A percentile compares a stretch with the other conserved stretches of the same genome.
These are phyloP conservation scores for Ceriops tagal DNA, from an alignment of 345 rosid species.

Conservation along the genomic window DNA sequence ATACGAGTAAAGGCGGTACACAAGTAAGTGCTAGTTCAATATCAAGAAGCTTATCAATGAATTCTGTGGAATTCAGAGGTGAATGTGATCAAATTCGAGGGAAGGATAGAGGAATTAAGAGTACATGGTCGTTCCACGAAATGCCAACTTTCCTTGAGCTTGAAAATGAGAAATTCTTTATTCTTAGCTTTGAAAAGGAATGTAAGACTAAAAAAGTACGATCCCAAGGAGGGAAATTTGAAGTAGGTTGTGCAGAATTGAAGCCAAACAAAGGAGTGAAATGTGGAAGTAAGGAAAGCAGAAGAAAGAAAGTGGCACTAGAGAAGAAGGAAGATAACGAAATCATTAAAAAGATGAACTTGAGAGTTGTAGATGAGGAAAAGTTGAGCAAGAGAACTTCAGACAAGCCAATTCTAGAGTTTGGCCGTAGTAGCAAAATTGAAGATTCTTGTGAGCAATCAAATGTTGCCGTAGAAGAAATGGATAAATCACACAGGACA, in stretches of 20 bases:
- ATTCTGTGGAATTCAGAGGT: conserved; percentile 29
- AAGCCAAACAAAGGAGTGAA: conserved; percentile 30
- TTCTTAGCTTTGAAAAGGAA: conserved; percentile 54
- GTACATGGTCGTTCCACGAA: conserved; percentile 33
- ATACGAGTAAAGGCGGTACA: background rate
- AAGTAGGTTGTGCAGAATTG: conserved; percentile 25
- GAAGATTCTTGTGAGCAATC: conserved; percentile 3
- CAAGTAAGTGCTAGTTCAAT: conserved; percentile 21
- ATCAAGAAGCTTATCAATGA: conserved; percentile 52
- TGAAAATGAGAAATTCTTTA: conserved; percentile 58
- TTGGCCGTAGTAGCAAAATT: background rate
- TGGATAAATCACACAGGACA: background rate
- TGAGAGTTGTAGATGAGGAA: conserved; percentile 12
- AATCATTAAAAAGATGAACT: conserved; percentile 7
- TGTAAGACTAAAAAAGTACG: conserved; percentile 8
- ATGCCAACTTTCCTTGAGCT: conserved; percentile 51
- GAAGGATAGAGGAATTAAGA: conserved; percentile 36
- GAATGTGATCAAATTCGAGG: conserved; percentile 21
- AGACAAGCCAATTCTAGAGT: conserved; percentile 1
- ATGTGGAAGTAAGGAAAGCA: conserved; percentile 23
- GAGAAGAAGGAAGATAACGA: conserved; percentile 18
- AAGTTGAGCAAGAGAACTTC: conserved; percentile 5
- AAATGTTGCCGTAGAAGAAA: background rate
- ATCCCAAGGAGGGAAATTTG: conserved; percentile 17
- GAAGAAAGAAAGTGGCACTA: conserved; percentile 3